Conservation (phyloP, 805 yeast species). For the Nakazawaea wyomingensis region DNA sequence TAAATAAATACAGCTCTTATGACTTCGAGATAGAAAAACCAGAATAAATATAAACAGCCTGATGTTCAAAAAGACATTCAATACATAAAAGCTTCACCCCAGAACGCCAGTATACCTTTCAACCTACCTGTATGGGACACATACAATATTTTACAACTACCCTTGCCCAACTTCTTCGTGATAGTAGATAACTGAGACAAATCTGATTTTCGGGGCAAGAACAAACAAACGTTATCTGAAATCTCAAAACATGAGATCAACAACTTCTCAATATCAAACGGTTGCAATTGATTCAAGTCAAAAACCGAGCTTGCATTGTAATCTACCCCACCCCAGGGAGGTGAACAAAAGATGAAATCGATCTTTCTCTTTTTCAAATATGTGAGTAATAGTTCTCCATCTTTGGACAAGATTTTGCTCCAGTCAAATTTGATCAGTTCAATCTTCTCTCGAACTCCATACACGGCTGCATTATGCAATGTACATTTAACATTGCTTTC, state of each 20-base stretch:
- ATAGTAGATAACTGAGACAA: constrained; percentile 44
- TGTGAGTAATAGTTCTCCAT: constrained; percentile 11
- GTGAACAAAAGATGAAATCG: constrained; percentile 66
- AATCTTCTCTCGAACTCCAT: constrained; percentile 49
- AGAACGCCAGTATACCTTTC: constrained; percentile 54
- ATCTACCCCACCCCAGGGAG: constrained; percentile 85
- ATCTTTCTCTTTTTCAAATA: constrained; percentile 21
- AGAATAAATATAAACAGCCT: neutral
- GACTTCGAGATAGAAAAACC: too few relatives aligned
- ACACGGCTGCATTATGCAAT: constrained; percentile 57
- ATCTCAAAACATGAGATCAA: constrained; percentile 37
- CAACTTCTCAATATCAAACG: constrained; percentile 42
- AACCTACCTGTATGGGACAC: constrained; percentile 34
- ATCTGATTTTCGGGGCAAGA: constrained; percentile 59
- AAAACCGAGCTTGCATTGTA: constrained; percentile 41
- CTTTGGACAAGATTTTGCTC: constrained; percentile 14
- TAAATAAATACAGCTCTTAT: too few relatives aligned
- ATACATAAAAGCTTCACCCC: constrained; percentile 47
- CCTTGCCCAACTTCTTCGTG: constrained; percentile 42
- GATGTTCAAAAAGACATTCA: constrained; percentile 12
- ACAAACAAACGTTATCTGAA: constrained; percentile 47
- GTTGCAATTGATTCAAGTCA: constrained; percentile 42
- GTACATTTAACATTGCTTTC: constrained; percentile 62
- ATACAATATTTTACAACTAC: constrained; percentile 40
- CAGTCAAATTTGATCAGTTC: constrained; percentile 47